A percentile compares a stretch with the other conserved stretches of the same genome.
These are phyloP conservation scores for Beta macrorhiza DNA, from an alignment of 179 eudicot species.

Conservation along the genomic window DNA sequence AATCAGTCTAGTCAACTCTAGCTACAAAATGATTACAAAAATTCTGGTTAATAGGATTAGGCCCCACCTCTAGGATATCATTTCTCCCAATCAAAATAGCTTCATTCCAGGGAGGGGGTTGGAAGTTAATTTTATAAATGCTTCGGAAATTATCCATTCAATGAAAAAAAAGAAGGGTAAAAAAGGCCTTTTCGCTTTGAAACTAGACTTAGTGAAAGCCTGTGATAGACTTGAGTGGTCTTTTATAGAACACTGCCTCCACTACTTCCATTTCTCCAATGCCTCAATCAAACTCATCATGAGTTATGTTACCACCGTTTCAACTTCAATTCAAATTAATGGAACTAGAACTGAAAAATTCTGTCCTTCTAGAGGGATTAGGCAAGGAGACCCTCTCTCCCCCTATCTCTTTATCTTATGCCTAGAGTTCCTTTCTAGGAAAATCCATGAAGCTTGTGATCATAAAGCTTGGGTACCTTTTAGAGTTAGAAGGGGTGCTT, in stretches of 20 bases:
- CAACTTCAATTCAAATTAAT: background rate
- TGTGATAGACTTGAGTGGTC: background rate
- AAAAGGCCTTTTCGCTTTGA: background rate
- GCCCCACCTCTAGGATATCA: rapidly evolving
- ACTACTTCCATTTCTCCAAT: rapidly evolving
- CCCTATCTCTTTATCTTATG: background rate
- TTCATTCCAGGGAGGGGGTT: background rate
- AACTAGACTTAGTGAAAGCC: background rate
- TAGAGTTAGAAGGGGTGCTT: rapidly evolving
- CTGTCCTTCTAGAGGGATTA: background rate
- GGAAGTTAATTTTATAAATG: background rate
- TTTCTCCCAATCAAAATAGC: background rate
- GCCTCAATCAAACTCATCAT: background rate
- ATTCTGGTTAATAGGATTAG: background rate
- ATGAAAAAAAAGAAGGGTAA: background rate
- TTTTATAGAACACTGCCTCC: background rate
- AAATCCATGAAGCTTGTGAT: background rate
- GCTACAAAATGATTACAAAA: background rate
- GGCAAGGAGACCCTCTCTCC: background rate
- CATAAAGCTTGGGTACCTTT: background rate
- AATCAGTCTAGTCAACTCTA: background rate
- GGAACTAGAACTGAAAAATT: rapidly evolving
- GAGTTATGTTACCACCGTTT: background rate
- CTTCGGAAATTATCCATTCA: background rate
- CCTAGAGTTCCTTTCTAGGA: background rate